These are phyloP conservation scores for Cyclaneusma minus DNA, from an alignment of 2,329 filamentous ascomycete genomes.

Conservation along the genomic window DNA sequence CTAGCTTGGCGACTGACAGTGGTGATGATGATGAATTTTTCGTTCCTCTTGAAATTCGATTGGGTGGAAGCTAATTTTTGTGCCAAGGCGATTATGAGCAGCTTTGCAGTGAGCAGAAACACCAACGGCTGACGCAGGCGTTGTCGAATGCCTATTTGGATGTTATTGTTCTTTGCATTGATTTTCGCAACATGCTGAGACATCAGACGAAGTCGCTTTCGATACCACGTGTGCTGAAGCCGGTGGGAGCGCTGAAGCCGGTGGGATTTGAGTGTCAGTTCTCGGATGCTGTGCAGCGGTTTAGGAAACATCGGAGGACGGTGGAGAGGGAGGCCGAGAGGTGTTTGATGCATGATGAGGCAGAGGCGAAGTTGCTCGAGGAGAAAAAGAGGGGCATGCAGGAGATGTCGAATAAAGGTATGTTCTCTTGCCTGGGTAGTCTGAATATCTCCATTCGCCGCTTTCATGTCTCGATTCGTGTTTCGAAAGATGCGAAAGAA, in stretches of 20 bases:
- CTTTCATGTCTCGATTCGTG: no score
- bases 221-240: conserved; percentile 4
- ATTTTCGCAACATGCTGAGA: conserved; percentile 5
- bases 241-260: conserved; percentile 3
- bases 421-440: no score
- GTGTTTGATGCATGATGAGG: conserved; percentile 7
- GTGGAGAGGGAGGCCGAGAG: conserved; percentile 6
- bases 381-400: conserved; percentile 2
- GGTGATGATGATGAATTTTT: no score
- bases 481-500: no score
- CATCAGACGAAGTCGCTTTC: conserved; percentile 5
- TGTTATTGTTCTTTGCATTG: conserved; percentile 6
- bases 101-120: conserved; percentile 6
- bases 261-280: conserved; percentile 2
- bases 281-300: conserved; percentile 5
- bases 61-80: background rate
- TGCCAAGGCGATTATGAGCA: conserved; percentile 5
- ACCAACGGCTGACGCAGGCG: conserved; percentile 5
- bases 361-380: conserved; percentile 3
- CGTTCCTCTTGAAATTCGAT: no score
- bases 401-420: no score
- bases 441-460: no score
- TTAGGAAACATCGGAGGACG: conserved; percentile 5
- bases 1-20: no score
- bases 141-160: conserved; percentile 8